Conservation (phyloP, 2,329 filamentous ascomycete species). For the Monosporascus sp. region DNA sequence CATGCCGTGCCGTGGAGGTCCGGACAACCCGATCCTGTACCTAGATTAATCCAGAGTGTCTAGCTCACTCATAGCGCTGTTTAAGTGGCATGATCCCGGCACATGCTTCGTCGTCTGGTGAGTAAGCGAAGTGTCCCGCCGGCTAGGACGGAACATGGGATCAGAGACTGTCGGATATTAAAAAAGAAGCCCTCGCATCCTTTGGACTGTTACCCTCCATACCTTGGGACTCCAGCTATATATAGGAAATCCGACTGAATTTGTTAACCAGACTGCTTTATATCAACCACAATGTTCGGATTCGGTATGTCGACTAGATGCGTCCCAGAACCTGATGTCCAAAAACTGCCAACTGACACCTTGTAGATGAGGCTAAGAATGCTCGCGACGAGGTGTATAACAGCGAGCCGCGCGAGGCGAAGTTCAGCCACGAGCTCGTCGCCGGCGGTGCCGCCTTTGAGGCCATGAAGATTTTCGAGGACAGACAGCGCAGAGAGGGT, state of each 20-base stretch:
- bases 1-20: no score
- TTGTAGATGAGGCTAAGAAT: constrained; percentile 36
- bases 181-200: no score
- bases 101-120: no score
- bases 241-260: neutral
- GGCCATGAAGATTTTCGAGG: constrained; percentile 75
- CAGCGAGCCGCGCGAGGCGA: constrained; percentile 48
- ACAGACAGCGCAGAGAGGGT: constrained; percentile 67
- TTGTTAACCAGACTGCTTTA: neutral
- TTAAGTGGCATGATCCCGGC: no score
- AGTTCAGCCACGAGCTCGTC: constrained; percentile 67
- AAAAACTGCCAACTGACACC: neutral
- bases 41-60: no score
- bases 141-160: no score
- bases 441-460: constrained; percentile 73
- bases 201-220: no score
- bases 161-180: no score
- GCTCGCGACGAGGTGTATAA: constrained; percentile 41
- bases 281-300: constrained; percentile 24
- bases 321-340: neutral
- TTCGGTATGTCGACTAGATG: constrained; percentile 19
- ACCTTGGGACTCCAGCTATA: neutral
- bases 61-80: no score
- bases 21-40: no score
- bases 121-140: no score